phyloP scores from a whole-genome alignment of 345 rosid genomes.

The Gossypioides kirkii region DNA sequence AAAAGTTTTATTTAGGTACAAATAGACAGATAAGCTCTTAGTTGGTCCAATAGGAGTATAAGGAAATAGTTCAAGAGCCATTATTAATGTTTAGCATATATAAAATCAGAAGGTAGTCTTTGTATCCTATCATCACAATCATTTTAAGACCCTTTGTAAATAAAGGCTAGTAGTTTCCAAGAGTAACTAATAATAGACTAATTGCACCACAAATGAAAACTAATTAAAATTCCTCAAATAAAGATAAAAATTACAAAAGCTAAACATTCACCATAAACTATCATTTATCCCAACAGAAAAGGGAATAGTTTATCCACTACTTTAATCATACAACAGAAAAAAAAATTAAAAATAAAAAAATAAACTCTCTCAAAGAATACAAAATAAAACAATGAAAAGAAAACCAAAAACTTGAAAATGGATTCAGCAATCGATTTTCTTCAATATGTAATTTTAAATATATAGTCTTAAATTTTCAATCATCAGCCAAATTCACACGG shows the following conservation, averaged over 20 bases:
- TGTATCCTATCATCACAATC: too few relatives aligned
- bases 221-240: too few relatives aligned
- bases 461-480: neutral
- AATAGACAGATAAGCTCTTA: neutral
- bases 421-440: neutral
- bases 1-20: neutral
- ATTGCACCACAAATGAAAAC: too few relatives aligned
- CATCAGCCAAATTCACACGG: neutral
- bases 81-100: neutral
- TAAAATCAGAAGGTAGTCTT: neutral
- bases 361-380: neutral
- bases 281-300: neutral
- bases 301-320: neutral
- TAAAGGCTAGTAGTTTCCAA: too few relatives aligned
- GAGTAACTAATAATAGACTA: too few relatives aligned
- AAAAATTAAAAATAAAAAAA: neutral
- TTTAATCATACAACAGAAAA: neutral
- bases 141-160: too few relatives aligned
- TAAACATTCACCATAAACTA: too few relatives aligned
- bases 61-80: neutral
- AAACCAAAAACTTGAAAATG: neutral
- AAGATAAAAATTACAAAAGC: neutral
- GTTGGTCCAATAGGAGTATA: neutral
- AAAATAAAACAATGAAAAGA: neutral
- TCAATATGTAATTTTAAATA: neutral